Conservation (phyloP, 2,329 filamentous ascomycete genomes). For the Cadophora luteo-olivacea region DNA sequence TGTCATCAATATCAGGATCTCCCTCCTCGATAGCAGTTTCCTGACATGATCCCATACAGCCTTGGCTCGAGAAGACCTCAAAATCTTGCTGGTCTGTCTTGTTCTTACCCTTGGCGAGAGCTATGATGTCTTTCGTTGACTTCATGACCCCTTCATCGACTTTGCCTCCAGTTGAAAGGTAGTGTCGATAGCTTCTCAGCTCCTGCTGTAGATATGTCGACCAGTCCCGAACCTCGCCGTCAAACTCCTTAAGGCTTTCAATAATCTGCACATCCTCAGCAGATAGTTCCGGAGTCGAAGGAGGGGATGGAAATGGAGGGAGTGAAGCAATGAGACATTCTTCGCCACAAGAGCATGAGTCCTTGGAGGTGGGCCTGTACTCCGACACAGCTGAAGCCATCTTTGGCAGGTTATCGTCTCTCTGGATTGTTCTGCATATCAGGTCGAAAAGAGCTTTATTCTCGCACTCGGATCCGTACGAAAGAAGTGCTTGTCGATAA, state of each 20-base stretch:
- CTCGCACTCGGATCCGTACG: not conserved
- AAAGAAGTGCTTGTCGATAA: not conserved
- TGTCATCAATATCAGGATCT: not conserved
- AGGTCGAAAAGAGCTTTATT: not conserved
- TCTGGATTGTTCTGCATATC: not conserved
- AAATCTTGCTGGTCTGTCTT: not conserved
- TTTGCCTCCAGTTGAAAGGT: not conserved
- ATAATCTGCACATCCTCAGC: not conserved
- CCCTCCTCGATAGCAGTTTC: not conserved
- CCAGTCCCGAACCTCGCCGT: not conserved
- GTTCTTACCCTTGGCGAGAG: not conserved
- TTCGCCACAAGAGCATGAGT: not conserved
- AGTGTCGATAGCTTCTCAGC: not conserved
- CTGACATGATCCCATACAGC: not conserved
- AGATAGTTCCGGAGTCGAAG: not conserved
- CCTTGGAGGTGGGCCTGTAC: not conserved
- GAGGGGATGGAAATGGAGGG: not conserved
- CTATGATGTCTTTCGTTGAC: not conserved
- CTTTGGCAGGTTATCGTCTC: not conserved
- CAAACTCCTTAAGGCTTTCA: conserved; percentile 1
- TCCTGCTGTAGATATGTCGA: conserved; percentile 6
- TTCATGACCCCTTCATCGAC: not conserved
- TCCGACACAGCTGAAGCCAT: not conserved
- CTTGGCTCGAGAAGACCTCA: not conserved
- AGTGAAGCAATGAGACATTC: not conserved